phyloP scores from a whole-genome alignment of 352 stramenopile genomes.

The Globisporangium solare region DNA sequence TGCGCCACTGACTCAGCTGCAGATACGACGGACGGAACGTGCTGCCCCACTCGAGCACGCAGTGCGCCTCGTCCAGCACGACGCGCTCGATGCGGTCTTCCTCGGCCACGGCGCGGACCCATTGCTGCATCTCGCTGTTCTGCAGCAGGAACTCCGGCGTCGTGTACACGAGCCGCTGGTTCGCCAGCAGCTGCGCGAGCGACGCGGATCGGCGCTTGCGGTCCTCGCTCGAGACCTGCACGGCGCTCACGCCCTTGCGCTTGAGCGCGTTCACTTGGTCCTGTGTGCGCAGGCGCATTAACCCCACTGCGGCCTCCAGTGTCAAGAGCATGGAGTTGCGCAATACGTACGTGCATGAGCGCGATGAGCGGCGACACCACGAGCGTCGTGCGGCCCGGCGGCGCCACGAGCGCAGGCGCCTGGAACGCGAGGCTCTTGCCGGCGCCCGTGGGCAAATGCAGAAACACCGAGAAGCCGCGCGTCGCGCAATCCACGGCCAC shows the following conservation, averaged over 20 bases:
- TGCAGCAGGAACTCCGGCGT: conserved; percentile 75
- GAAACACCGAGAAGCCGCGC: conserved; percentile 59
- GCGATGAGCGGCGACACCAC: conserved; percentile 74
- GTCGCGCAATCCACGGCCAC: conserved; percentile 36
- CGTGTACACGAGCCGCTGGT: conserved; percentile 67
- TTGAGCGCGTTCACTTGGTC: conserved; percentile 68
- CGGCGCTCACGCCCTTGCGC: conserved; percentile 46
- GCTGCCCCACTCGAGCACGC: conserved; percentile 76
- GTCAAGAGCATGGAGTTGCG: neutral
- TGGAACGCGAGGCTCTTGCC: conserved; percentile 84
- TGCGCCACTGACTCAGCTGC: conserved; percentile 54
- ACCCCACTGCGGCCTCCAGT: neutral
- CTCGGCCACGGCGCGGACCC: conserved; percentile 23
- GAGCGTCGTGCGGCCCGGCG: conserved; percentile 36
- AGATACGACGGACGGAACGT: conserved; percentile 72
- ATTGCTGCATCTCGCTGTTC: conserved; percentile 53
- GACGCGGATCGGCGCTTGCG: conserved; percentile 16
- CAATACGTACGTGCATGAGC: conserved; percentile 58
- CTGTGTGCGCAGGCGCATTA: conserved; percentile 15
- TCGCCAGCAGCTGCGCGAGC: conserved; percentile 31
- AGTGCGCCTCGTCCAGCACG: conserved; percentile 79
- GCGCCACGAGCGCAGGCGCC: conserved; percentile 48
- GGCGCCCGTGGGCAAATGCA: conserved; percentile 69
- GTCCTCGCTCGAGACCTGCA: conserved; percentile 39
- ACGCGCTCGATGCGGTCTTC: conserved; percentile 35